Evolutionary conservation across 805 yeast genomes (phyloP).

Genomic region (Candida suzukii): DNA sequence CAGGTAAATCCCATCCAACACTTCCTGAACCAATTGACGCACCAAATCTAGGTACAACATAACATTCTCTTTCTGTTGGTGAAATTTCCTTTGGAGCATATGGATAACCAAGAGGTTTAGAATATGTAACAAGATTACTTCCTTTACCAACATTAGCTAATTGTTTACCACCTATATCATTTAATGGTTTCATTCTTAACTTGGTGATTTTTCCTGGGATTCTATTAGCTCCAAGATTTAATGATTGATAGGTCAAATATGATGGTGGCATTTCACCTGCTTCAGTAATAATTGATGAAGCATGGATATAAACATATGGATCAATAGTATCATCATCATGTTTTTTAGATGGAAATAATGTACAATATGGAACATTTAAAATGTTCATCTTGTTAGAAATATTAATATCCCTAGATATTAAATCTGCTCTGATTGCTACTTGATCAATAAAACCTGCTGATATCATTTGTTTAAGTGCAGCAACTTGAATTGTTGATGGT

Average conservation of each 20-base stretch:
- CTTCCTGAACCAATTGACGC: constrained; percentile 79
- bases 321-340: constrained; percentile 33
- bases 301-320: constrained; percentile 71
- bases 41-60: constrained; percentile 87
- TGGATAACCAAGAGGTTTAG: constrained; percentile 90
- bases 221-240: constrained; percentile 48
- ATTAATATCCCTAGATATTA: constrained; percentile 53
- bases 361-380: constrained; percentile 56
- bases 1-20: constrained; percentile 88
- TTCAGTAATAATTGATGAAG: constrained; percentile 56
- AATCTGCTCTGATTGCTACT: constrained; percentile 78
- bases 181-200: constrained; percentile 67
- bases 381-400: constrained; percentile 52
- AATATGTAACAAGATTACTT: constrained; percentile 70
- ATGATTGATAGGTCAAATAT: constrained; percentile 64
- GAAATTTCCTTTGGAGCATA: constrained; percentile 69
- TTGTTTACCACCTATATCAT: constrained; percentile 68
- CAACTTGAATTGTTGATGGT: constrained; percentile 63
- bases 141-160: constrained; percentile 69
- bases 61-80: constrained; percentile 71
- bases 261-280: constrained; percentile 72
- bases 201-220: constrained; percentile 32
- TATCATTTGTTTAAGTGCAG: constrained; percentile 83
- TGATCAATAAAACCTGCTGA: constrained; percentile 92
- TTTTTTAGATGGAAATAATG: constrained; percentile 38